These are phyloP conservation scores for Dactylonectria estremocensis DNA, from an alignment of 2,329 filamentous ascomycete species.

Conservation along the genomic window DNA sequence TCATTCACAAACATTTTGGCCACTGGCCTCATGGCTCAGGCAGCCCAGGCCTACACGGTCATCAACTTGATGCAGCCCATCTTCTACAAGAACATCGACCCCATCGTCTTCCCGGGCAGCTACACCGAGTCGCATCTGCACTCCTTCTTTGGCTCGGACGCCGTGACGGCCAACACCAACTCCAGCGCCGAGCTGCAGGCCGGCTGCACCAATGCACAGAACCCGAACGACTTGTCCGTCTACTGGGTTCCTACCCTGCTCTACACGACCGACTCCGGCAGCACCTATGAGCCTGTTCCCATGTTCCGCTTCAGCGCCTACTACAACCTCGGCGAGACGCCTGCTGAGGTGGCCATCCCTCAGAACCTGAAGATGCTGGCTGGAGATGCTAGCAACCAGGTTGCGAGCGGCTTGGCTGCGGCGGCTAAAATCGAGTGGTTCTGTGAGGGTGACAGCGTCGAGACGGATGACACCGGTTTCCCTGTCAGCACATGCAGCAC, in stretches of 20 bases:
- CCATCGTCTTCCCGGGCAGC: slow-evolving; percentile 51
- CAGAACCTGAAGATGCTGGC: slow-evolving; percentile 60
- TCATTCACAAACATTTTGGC: slow-evolving; percentile 21
- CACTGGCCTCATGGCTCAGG: slow-evolving; percentile 32
- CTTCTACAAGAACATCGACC: slow-evolving; percentile 54
- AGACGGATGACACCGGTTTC: slow-evolving; percentile 47
- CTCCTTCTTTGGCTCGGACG: slow-evolving; percentile 56
- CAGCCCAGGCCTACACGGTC: slow-evolving; percentile 41
- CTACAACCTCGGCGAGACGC: slow-evolving; percentile 57
- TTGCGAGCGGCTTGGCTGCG: slow-evolving; percentile 17
- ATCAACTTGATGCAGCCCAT: slow-evolving; percentile 43
- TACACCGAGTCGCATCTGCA: slow-evolving; percentile 53
- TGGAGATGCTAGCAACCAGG: slow-evolving; percentile 51
- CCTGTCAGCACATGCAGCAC: slow-evolving; percentile 44
- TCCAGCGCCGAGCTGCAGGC: slow-evolving; percentile 53
- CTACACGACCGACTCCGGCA: slow-evolving; percentile 52
- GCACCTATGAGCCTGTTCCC: slow-evolving; percentile 51
- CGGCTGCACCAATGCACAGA: slow-evolving; percentile 61
- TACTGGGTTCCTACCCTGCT: slow-evolving; percentile 64
- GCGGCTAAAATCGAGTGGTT: slow-evolving; percentile 51
- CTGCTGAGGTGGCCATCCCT: slow-evolving; percentile 61
- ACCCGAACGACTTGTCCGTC: slow-evolving; percentile 62
- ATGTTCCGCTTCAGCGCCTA: slow-evolving; percentile 61
- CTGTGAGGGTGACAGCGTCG: slow-evolving; percentile 51
- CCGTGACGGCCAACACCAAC: slow-evolving; percentile 48